Percentiles rank a stretch among this genome's conserved stretches.
These are phyloP conservation scores for Citeromyces siamensis DNA, from an alignment of 1,139 yeast species.

Conservation along the genomic window DNA sequence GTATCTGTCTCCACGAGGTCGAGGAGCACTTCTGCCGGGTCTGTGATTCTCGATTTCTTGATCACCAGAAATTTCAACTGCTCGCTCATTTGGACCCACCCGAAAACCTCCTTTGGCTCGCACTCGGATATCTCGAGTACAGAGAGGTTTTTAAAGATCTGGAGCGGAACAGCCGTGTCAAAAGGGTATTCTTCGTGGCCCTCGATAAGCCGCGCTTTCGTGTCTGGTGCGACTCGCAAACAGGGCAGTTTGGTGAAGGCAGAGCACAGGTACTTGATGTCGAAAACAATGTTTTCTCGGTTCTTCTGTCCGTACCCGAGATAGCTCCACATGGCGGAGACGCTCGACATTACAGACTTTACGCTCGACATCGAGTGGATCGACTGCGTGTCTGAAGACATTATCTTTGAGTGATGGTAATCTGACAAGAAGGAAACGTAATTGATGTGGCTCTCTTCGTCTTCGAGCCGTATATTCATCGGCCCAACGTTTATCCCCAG, in stretches of 20 bases:
- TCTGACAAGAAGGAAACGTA: constrained; percentile 27
- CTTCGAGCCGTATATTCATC: constrained; percentile 40
- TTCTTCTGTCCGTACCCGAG: constrained; percentile 7
- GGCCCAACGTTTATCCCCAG: constrained; percentile 52
- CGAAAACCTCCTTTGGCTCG: constrained; percentile 54
- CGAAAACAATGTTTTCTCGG: constrained; percentile 26
- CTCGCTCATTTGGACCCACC: constrained; percentile 50
- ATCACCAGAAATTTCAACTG: constrained; percentile 42
- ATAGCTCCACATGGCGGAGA: constrained; percentile 24
- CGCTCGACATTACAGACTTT: constrained; percentile 35
- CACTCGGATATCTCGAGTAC: constrained; percentile 47
- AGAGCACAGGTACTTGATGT: constrained; percentile 46
- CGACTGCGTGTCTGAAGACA: constrained; percentile 46
- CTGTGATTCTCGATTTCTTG: constrained; percentile 34
- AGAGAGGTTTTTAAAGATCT: constrained; percentile 46
- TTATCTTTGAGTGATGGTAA: constrained; percentile 26
- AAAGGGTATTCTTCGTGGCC: constrained; percentile 64
- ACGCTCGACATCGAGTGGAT: constrained; percentile 52
- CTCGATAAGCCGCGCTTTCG: constrained; percentile 39
- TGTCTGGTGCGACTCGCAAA: constrained; percentile 44
- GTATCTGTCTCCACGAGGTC: constrained; percentile 47
- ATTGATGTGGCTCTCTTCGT: constrained; percentile 33
- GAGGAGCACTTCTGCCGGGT: constrained; percentile 36
- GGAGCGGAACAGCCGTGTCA: constrained; percentile 54
- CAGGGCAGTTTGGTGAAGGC: constrained; percentile 59